A percentile compares a stretch with the other conserved stretches of the same genome.
Conservation (phyloP, 2,329 filamentous ascomycete genomes). For the Lachnellula subtilissima region DNA sequence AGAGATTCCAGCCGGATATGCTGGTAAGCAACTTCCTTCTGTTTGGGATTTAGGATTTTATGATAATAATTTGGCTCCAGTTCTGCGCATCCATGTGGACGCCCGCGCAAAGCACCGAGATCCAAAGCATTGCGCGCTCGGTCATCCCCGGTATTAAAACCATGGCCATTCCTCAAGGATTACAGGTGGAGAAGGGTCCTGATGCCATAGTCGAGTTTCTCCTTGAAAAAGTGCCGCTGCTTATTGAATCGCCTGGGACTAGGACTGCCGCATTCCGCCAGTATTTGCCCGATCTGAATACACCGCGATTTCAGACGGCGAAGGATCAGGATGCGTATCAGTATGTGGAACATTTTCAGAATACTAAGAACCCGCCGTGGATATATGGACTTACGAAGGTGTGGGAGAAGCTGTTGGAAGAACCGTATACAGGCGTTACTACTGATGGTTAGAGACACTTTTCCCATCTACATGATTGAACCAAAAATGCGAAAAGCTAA, state of each 20-base stretch:
- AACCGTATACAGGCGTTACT: too few species aligned
- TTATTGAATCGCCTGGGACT: conserved; percentile 9
- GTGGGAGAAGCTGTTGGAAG: too few species aligned
- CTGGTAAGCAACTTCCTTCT: conserved; percentile 38
- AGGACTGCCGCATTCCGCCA: too few species aligned
- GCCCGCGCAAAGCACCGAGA: conserved; percentile 42
- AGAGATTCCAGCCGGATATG: conserved; percentile 47
- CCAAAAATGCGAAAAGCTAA: too few species aligned
- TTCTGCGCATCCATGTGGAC: conserved; percentile 57
- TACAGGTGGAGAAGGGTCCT: conserved; percentile 49
- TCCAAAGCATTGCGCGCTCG: conserved; percentile 40
- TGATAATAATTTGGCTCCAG: conserved; percentile 30
- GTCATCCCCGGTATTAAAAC: conserved; percentile 45
- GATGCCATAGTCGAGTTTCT: conserved; percentile 52
- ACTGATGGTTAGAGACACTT: too few species aligned
- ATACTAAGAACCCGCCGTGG: conserved; percentile 25
- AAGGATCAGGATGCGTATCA: conserved; percentile 57
- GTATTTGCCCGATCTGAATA: conserved; percentile 53
- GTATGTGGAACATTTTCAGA: conserved; percentile 59
- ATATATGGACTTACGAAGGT: too few species aligned
- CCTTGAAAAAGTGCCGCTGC: conserved; percentile 32
- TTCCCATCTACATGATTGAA: too few species aligned
- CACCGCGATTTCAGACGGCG: conserved; percentile 58
- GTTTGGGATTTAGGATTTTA: too few species aligned
- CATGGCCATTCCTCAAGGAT: conserved; percentile 48